Percentiles rank a stretch among this genome's conserved stretches.
phyloP scores from a whole-genome alignment of 2,329 filamentous ascomycete species.

The Fusarium papillatum region DNA sequence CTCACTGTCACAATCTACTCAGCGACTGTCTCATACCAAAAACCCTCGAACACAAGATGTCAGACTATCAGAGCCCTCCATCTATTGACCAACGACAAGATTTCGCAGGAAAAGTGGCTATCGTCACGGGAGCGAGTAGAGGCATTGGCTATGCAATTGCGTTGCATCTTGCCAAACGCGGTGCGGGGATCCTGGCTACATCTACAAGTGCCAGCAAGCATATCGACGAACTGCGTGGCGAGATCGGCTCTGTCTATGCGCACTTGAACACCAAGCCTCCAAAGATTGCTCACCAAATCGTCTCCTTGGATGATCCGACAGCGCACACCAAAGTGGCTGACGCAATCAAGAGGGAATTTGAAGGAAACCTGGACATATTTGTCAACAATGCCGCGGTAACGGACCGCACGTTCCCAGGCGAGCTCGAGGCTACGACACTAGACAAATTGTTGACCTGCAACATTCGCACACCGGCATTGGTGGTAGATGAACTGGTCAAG shows the following conservation, averaged over 20 bases:
- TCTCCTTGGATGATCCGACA: background rate
- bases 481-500: background rate
- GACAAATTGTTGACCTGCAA: background rate
- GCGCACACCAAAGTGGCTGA: background rate
- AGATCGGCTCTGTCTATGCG: background rate
- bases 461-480: background rate
- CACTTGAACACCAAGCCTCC: background rate
- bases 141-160: conserved; percentile 5
- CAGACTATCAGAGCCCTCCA: background rate
- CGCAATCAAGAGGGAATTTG: background rate
- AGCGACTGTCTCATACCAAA: background rate
- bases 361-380: background rate
- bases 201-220: conserved; percentile 1
- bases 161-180: background rate
- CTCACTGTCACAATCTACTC: background rate
- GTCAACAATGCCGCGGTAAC: conserved; percentile 6
- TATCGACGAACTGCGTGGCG: background rate
- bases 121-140: conserved; percentile 5
- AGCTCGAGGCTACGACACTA: background rate
- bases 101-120: background rate
- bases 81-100: background rate
- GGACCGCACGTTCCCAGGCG: background rate
- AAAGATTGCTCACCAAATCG: background rate
- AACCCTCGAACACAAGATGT: background rate
- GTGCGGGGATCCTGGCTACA: background rate